These are phyloP conservation scores for Pseudofabraea citricarpa DNA, from an alignment of 2,329 filamentous ascomycete species.

Conservation along the genomic window DNA sequence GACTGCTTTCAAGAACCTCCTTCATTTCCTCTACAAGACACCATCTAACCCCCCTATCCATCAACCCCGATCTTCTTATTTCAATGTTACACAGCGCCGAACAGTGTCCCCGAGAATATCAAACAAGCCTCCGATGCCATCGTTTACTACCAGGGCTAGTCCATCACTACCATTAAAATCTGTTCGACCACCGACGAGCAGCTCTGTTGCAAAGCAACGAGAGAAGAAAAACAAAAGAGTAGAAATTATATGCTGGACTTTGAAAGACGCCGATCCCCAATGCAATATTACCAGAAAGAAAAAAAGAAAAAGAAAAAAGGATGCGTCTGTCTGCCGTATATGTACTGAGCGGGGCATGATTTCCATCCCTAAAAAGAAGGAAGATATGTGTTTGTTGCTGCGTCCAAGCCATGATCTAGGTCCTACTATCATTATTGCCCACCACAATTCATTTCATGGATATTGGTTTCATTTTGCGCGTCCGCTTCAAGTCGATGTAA, in stretches of 20 bases:
- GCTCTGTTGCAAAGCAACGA: not conserved
- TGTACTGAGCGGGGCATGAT: conserved; percentile 20
- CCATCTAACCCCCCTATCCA: not conserved
- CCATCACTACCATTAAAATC: not conserved
- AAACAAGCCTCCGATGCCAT: not conserved
- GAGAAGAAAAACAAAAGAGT: not conserved
- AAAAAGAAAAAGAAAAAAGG: conserved; percentile 20
- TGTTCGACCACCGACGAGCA: not conserved
- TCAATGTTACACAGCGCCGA: conserved; percentile 3
- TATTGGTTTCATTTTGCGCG: conserved; percentile 11
- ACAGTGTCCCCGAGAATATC: not conserved
- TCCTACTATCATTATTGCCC: conserved; percentile 26
- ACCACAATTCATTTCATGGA: conserved; percentile 15
- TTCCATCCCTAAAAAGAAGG: conserved; percentile 8
- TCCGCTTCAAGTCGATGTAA: conserved; percentile 10
- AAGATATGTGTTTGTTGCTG: conserved; percentile 17
- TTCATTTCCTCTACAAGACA: not conserved
- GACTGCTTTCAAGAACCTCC: not conserved
- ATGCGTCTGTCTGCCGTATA: conserved; percentile 19
- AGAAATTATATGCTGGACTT: conserved; percentile 25
- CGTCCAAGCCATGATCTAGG: conserved; percentile 21
- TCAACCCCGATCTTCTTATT: not conserved
- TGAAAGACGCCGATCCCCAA: conserved; percentile 24
- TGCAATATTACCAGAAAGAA: conserved; percentile 27
- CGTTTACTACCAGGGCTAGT: not conserved